phyloP scores from a whole-genome alignment of 805 yeast species.

The Vanderwaltozyma polyspora region DNA sequence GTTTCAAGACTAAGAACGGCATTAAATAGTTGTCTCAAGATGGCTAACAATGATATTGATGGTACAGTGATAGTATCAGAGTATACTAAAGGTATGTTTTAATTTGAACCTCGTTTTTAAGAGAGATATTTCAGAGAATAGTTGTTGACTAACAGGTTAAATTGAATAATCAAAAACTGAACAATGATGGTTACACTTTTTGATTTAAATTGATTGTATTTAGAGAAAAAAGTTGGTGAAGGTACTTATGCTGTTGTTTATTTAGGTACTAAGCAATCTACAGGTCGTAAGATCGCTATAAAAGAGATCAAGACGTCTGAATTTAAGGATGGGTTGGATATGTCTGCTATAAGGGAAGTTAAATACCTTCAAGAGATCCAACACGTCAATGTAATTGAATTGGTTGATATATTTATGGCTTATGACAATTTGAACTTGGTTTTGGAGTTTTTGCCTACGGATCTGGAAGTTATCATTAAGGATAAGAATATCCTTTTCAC shows the following conservation, averaged over 20 bases:
- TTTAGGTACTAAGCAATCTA: conserved; percentile 48
- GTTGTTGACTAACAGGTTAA: too few species aligned
- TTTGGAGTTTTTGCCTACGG: conserved; percentile 87
- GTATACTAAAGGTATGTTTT: conserved; percentile 18
- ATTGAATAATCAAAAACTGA: too few species aligned
- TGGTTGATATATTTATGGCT: conserved; percentile 75
- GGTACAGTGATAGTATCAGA: conserved; percentile 6
- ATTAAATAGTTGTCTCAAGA: too few species aligned
- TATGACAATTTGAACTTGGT: conserved; percentile 64
- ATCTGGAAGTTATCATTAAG: conserved; percentile 78
- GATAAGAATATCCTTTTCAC: conserved; percentile 66
- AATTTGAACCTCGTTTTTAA: too few species aligned
- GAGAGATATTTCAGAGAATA: too few species aligned
- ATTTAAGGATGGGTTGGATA: conserved; percentile 92
- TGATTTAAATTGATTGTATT: neutral
- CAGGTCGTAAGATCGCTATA: conserved; percentile 62
- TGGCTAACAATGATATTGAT: too few species aligned
- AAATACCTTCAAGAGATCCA: conserved; percentile 75
- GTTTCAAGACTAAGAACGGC: too few species aligned
- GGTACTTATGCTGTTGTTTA: conserved; percentile 98
- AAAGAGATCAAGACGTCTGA: conserved; percentile 92
- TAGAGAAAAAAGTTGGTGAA: conserved; percentile 87
- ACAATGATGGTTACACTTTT: too few species aligned
- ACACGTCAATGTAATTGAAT: conserved; percentile 73
- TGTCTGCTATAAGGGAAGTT: conserved; percentile 93